Evolutionary conservation across 768 basidiomycete genomes (phyloP).

Genomic region (Tephrocybe sp.): DNA sequence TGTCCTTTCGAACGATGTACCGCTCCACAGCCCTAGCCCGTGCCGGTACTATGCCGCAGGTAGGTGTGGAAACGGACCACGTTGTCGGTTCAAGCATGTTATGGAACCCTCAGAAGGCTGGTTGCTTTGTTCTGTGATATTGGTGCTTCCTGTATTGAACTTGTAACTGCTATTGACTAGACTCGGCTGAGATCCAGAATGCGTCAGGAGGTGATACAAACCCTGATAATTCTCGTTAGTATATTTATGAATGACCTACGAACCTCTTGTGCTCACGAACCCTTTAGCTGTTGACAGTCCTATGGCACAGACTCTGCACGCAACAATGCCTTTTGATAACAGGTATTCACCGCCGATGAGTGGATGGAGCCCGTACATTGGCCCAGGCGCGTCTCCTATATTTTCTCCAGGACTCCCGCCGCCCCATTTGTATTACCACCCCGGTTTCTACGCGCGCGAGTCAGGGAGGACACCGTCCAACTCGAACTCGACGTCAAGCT

Average conservation of each 20-base stretch:
- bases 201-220: neutral
- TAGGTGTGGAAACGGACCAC: conserved; percentile 34
- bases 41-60: conserved; percentile 39
- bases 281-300: neutral
- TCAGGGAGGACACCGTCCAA: conserved; percentile 10
- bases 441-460: conserved; percentile 12
- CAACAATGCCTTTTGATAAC: neutral
- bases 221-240: neutral
- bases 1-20: conserved; percentile 28
- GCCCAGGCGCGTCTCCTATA: conserved; percentile 8
- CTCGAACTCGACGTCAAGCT: conserved; percentile 19
- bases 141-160: neutral
- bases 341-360: conserved; percentile 4
- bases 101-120: conserved; percentile 16
- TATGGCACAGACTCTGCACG: neutral
- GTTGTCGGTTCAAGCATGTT: conserved; percentile 39
- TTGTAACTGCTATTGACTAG: neutral
- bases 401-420: conserved; percentile 9
- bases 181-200: conserved; percentile 2
- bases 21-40: conserved; percentile 19
- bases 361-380: conserved; percentile 6
- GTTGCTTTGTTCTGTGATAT: conserved; percentile 2
- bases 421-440: conserved; percentile 11
- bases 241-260: too few relatives aligned
- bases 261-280: neutral